Base-by-base conservation (phyloP, 208 protist species). In the Trypanosoma vivax region DNA sequence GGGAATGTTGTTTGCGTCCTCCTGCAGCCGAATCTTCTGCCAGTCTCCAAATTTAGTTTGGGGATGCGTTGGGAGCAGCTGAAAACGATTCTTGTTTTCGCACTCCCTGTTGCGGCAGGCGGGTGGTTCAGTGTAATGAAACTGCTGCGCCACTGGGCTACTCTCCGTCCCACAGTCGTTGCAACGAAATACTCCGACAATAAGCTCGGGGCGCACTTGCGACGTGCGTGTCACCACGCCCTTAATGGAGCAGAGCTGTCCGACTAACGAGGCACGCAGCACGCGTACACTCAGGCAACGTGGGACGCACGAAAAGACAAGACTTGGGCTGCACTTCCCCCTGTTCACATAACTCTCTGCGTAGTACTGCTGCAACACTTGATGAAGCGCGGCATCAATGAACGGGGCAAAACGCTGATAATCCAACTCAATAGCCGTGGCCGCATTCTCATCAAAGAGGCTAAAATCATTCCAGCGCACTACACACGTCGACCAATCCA, bases 181-280 rank as follows among this genome's bases (percentile, higher is more conserved):
- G 83, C 98, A 99, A 35, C 67, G 61, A 62, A 99, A 99, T 5
- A 90, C 84, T 21, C 94, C 98, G 9, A 92, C 68, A 10, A 99
- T 47, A 4, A 99, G 79, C 75, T 99, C 98, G 5, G 98, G 98
- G 9, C 97, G 76, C 11, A 99, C 95, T 68, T 99, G 98, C 14
- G 95, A 97, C 1, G 97, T 98, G 30, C 98, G 88, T 37, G 98
- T 99, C 2, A 99, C 97, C 5, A 98, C 99, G 21, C 98, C 98
- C 13, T 68, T 83, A 19, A 99, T 90, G 10, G 83, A 83, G 49
- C 88, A 82, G 10, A 99, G 83, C 70, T 92, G 72, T 1, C 98
- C 98, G 13, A 99, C 90, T 18, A 91, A 49, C 18, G 80, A 75
- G 1, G 95, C 89, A 21, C 85, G 79, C 33, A 99, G 60, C 14